Evolutionary conservation across 2,329 filamentous ascomycete species (phyloP), one percentile per base, ranked within the genome.

Genomic region (Lasiodiplodia sp.): DNA sequence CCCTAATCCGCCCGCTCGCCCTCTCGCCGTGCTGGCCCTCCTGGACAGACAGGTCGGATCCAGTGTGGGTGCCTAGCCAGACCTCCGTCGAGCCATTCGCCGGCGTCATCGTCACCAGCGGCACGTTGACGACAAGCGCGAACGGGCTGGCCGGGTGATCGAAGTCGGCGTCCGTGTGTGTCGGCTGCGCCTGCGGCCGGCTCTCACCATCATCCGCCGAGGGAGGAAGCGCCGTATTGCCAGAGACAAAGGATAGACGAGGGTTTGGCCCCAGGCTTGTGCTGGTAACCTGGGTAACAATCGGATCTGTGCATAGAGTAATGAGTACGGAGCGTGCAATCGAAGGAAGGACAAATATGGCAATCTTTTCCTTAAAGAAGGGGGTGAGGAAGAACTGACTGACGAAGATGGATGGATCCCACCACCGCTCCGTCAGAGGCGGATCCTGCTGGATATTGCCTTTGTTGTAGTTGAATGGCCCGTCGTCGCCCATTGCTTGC

Each of bases 401-500:
- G 12, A 85, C 75, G 68, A 89, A 88, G 31, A 90, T 85, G 0
- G 73, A 70, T 10, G 74, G 70, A 37, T 67, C 72, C 63, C 77
- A 78, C 71, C 70, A 76, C 53, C 85, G 76, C 0, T 78, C 76
- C 0, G 84, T 82, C 2, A 86, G 82, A 0, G 86, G 87, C 0
- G 88, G 81, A 71, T 89, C 87, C 73, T 90, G 88, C 70, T 90
- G 87, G 40, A 89, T 79, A 70, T 89, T 90, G 1, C 86, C 87
- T 58, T 83, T 83, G 72, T 90, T 89, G 73, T 90, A 90, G 72
- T 90, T 90, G 79, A 85, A 90, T 0, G 86, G 87, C 0, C 84
- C 83, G 18, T 87, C 81, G 23, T 88, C 83, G 2, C 87, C 86
- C 38, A 81, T 78, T 0, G 78, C 79, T 68, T 86, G 85, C 2